phyloP scores from a whole-genome alignment of 179 eudicot species.

The Vitellaria paradoxa region DNA sequence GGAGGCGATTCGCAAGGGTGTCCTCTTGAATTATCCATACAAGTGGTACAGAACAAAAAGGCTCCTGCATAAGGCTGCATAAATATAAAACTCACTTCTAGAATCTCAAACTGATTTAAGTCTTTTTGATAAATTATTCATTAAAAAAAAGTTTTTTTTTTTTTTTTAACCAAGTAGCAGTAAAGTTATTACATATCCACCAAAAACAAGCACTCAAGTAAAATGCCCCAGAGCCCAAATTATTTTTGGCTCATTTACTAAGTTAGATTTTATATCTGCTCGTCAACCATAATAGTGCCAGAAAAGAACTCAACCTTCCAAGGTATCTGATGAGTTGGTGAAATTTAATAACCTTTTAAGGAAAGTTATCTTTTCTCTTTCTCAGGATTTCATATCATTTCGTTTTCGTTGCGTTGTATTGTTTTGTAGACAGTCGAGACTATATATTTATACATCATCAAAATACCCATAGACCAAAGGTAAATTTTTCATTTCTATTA shows the following conservation, averaged over 20 bases:
- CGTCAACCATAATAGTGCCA: not conserved
- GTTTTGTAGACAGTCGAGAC: not conserved
- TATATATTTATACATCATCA: not conserved
- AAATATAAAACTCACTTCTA: constrained; percentile 70
- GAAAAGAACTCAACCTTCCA: not conserved
- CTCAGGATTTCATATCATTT: not conserved
- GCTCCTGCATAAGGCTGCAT: constrained; percentile 99
- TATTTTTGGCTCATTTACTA: not conserved
- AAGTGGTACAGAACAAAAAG: constrained; percentile 92
- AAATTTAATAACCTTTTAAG: no score
- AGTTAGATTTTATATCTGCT: not conserved
- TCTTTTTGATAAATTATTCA: no score
- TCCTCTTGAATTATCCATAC: constrained; percentile 92
- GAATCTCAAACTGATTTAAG: constrained; percentile 19
- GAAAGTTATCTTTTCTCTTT: not conserved
- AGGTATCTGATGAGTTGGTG: no score
- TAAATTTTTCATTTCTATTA: not conserved
- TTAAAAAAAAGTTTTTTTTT: no score
- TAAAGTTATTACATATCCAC: constrained; percentile 1
- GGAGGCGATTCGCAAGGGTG: constrained; percentile 76
- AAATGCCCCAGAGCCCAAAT: not conserved
- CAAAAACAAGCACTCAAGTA: constrained; percentile 7
- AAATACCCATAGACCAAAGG: not conserved
- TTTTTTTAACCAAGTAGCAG: not conserved
- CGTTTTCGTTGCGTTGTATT: not conserved